A percentile compares a stretch with the other conserved stretches of the same genome.
Evolutionary conservation across 202 grass and related monocot species (phyloP).

Genomic region (Cymbopogon flexuosus): DNA sequence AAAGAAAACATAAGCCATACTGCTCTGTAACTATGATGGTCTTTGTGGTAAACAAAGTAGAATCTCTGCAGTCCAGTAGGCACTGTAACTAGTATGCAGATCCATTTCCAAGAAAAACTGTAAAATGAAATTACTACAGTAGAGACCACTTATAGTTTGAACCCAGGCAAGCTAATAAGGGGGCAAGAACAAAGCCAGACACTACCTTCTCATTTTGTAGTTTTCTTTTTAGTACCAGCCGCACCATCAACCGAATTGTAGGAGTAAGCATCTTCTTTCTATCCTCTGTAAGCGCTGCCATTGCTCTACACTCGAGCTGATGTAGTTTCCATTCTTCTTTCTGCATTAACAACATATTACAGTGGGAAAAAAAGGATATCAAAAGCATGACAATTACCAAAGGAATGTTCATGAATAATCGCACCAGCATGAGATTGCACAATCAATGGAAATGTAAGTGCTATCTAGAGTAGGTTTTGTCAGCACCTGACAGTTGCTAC

Average conservation of each 20-base stretch:
- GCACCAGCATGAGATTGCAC: background rate
- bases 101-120: background rate
- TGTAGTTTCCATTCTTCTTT: slow-evolving; percentile 83
- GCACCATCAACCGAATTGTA: slow-evolving; percentile 68
- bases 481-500: slow-evolving; percentile 64
- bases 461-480: background rate
- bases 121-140: background rate
- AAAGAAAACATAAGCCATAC: background rate
- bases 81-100: background rate
- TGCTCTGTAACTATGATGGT: background rate
- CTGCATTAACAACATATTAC: slow-evolving; percentile 25
- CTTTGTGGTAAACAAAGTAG: background rate
- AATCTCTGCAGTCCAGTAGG: background rate
- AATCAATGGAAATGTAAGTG: background rate
- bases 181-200: background rate
- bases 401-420: background rate
- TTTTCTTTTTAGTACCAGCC: slow-evolving; percentile 57
- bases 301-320: slow-evolving; percentile 66
- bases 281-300: slow-evolving; percentile 49
- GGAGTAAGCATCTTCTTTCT: slow-evolving; percentile 83
- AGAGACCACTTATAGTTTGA: background rate
- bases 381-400: background rate
- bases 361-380: background rate
- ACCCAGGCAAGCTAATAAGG: background rate
- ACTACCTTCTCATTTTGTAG: slow-evolving; percentile 65